A percentile compares a stretch with the other conserved stretches of the same genome.
Conservation (phyloP, 2,329 filamentous ascomycete genomes). For the Camillea tinctor region DNA sequence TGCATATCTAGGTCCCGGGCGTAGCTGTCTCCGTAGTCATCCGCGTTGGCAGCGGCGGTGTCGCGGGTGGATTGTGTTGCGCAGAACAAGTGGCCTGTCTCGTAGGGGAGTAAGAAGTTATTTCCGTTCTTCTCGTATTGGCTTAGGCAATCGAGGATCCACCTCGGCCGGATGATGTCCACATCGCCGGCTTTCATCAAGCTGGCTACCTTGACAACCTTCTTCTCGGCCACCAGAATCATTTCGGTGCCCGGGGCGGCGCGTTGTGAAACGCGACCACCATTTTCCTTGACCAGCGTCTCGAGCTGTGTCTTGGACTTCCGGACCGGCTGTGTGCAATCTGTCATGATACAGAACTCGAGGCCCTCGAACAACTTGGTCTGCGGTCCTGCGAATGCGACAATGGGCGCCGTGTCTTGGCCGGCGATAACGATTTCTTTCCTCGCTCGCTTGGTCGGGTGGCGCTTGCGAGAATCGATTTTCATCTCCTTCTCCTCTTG, state of each 20-base stretch:
- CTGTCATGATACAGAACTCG: slow-evolving; percentile 81
- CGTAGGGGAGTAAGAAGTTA: slow-evolving; percentile 62
- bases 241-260: slow-evolving; percentile 61
- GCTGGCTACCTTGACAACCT: slow-evolving; percentile 76
- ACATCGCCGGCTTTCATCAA: slow-evolving; percentile 69
- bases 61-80: slow-evolving; percentile 55
- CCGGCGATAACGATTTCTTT: slow-evolving; percentile 71
- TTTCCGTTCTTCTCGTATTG: slow-evolving; percentile 41
- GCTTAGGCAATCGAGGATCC: slow-evolving; percentile 80
- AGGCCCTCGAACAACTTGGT: slow-evolving; percentile 71
- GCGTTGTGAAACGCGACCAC: slow-evolving; percentile 75
- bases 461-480: slow-evolving; percentile 65
- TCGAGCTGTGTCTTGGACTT: slow-evolving; percentile 79
- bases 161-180: slow-evolving; percentile 75
- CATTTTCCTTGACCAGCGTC: slow-evolving; percentile 76
- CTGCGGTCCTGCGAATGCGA: slow-evolving; percentile 52
- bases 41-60: slow-evolving; percentile 61
- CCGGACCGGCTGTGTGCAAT: slow-evolving; percentile 66
- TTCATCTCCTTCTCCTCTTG: slow-evolving; percentile 73
- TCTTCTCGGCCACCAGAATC: slow-evolving; percentile 77
- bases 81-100: slow-evolving; percentile 69
- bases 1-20: slow-evolving; percentile 63
- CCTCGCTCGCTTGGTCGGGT: slow-evolving; percentile 61
- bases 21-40: slow-evolving; percentile 82
- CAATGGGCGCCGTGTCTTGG: slow-evolving; percentile 50